phyloP scores from a whole-genome alignment of 805 yeast species.

The Candida andamanensis region DNA sequence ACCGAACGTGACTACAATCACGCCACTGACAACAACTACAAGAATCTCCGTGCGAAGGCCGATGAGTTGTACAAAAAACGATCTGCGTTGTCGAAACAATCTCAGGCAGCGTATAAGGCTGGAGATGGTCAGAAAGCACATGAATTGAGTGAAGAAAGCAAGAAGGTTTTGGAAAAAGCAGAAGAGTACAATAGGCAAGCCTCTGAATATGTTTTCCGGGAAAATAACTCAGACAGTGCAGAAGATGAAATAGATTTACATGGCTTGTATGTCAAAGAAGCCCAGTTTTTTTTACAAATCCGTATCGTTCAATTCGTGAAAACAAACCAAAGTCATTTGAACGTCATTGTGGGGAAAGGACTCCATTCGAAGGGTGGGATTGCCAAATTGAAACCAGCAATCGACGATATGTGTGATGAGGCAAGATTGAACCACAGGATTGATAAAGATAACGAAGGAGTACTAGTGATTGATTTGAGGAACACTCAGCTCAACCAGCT shows the following conservation, averaged over 20 bases:
- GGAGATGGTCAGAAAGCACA: slow-evolving; percentile 77
- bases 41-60: slow-evolving; percentile 60
- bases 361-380: slow-evolving; percentile 75
- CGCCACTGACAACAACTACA: slow-evolving; percentile 62
- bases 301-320: slow-evolving; percentile 65
- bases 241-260: slow-evolving; percentile 88
- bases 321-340: slow-evolving; percentile 54
- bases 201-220: slow-evolving; percentile 82
- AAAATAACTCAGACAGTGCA: slow-evolving; percentile 83
- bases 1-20: slow-evolving; percentile 58
- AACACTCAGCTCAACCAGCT: slow-evolving; percentile 21
- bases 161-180: slow-evolving; percentile 53
- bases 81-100: slow-evolving; percentile 51
- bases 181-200: slow-evolving; percentile 73
- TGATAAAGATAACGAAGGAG: slow-evolving; percentile 76
- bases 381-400: slow-evolving; percentile 86
- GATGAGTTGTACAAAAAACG: slow-evolving; percentile 57
- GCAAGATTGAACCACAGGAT: slow-evolving; percentile 55
- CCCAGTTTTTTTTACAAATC: slow-evolving; percentile 67
- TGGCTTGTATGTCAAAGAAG: slow-evolving; percentile 87
- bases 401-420: slow-evolving; percentile 69
- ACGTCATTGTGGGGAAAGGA: slow-evolving; percentile 93
- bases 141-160: slow-evolving; percentile 64
- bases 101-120: slow-evolving; percentile 69
- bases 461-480: slow-evolving; percentile 60